A percentile compares a stretch with the other conserved stretches of the same genome.
Evolutionary conservation across 768 basidiomycete genomes (phyloP).

Genomic region (Trametes cubensis): DNA sequence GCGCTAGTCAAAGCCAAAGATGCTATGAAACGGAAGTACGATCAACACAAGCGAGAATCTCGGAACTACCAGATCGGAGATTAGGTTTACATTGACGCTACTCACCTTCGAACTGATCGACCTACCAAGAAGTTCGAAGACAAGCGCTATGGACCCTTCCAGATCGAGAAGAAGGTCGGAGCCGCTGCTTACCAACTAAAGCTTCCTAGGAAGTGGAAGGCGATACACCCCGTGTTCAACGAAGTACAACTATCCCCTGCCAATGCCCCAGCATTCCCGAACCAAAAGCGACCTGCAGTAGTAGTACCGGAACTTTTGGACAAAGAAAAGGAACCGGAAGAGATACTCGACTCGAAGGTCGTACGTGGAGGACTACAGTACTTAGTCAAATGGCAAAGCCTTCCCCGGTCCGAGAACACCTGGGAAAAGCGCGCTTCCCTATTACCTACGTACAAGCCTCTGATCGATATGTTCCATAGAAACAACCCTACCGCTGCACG

Average conservation of each 20-base stretch:
- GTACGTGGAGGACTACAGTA: slow-evolving; percentile 27
- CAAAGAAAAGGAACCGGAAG: slow-evolving; percentile 22
- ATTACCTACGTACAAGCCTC: background rate
- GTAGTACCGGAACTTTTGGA: slow-evolving; percentile 19
- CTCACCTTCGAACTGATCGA: slow-evolving; percentile 29
- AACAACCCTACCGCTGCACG: slow-evolving; percentile 16
- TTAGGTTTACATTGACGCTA: slow-evolving; percentile 33
- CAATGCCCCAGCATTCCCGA: slow-evolving; percentile 14
- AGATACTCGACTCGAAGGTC: slow-evolving; percentile 26
- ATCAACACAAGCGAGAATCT: background rate
- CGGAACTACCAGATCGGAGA: slow-evolving; percentile 25
- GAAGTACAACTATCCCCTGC: slow-evolving; percentile 20
- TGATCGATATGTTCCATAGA: slow-evolving; percentile 14
- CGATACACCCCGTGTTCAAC: slow-evolving; percentile 34
- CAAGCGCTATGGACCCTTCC: slow-evolving; percentile 32
- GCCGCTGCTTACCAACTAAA: slow-evolving; percentile 27
- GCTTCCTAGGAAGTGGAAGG: slow-evolving; percentile 31
- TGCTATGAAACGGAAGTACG: slow-evolving; percentile 28
- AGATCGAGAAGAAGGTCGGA: slow-evolving; percentile 29
- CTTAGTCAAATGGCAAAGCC: slow-evolving; percentile 34
- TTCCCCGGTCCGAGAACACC: slow-evolving; percentile 18
- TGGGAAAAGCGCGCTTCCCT: slow-evolving; percentile 24
- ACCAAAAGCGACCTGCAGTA: slow-evolving; percentile 19
- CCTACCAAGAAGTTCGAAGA: slow-evolving; percentile 33
- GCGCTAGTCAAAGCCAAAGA: slow-evolving; percentile 29